Conservation (phyloP, 176 grass and related monocot species). For the Echinochloa phyllopogon region DNA sequence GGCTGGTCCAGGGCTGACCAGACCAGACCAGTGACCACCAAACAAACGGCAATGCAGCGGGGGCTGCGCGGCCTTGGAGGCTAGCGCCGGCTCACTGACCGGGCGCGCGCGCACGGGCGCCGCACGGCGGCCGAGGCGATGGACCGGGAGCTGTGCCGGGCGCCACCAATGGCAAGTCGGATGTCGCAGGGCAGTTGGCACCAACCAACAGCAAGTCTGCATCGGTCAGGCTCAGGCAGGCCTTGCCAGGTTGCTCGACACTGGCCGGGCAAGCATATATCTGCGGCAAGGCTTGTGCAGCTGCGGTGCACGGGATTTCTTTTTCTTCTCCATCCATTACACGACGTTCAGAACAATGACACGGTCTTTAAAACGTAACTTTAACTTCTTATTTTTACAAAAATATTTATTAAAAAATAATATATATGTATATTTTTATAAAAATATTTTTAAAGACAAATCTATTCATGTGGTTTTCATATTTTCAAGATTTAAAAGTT, state of each 20-base stretch:
- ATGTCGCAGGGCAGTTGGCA: not conserved
- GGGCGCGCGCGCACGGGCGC: not conserved
- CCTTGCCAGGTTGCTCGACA: not conserved
- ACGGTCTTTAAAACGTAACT: too few species aligned
- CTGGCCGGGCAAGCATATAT: not conserved
- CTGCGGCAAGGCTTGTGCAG: too few species aligned
- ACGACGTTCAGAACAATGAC: too few species aligned
- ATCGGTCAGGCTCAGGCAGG: conserved; percentile 24
- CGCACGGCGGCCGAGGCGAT: conserved; percentile 8
- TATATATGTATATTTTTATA: too few species aligned
- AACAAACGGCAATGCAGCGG: not conserved
- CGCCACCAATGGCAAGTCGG: conserved; percentile 8
- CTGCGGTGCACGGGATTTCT: too few species aligned
- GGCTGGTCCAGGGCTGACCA: not conserved
- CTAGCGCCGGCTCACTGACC: not conserved
- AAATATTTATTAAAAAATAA: too few species aligned
- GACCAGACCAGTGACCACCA: not conserved
- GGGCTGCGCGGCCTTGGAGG: not conserved
- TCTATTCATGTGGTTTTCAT: too few species aligned
- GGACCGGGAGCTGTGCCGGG: too few species aligned
- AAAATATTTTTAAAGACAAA: too few species aligned
- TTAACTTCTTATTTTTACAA: too few species aligned
- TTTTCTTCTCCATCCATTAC: too few species aligned
- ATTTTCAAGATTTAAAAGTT: too few species aligned
- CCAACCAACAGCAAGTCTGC: conserved; percentile 1